These are phyloP conservation scores for Tylopilus subfusipes DNA, from an alignment of 768 basidiomycete species.

Conservation along the genomic window DNA sequence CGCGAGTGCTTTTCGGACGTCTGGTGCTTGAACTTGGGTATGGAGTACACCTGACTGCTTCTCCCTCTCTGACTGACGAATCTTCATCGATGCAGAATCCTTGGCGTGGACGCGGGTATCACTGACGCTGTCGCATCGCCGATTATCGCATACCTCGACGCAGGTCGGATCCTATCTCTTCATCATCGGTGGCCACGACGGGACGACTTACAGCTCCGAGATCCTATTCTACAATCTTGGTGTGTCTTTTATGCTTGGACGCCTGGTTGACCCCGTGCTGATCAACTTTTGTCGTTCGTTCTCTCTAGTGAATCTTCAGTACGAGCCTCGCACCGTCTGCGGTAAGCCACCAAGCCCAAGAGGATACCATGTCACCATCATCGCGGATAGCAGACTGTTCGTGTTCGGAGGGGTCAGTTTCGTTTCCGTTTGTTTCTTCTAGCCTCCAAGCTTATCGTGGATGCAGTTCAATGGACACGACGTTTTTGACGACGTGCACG, in stretches of 20 bases:
- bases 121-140: slow-evolving; percentile 39
- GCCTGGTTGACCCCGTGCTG: background rate
- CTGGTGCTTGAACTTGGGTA: slow-evolving; percentile 84
- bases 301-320: slow-evolving; percentile 71
- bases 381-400: slow-evolving; percentile 83
- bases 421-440: background rate
- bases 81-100: slow-evolving; percentile 17
- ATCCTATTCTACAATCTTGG: slow-evolving; percentile 86
- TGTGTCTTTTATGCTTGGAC: slow-evolving; percentile 30
- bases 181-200: slow-evolving; percentile 86
- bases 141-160: slow-evolving; percentile 82
- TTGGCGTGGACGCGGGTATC: slow-evolving; percentile 29
- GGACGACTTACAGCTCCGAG: slow-evolving; percentile 66
- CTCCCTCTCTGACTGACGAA: background rate
- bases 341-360: slow-evolving; percentile 71
- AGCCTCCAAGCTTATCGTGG: background rate
- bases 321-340: slow-evolving; percentile 65
- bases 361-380: slow-evolving; percentile 80
- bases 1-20: slow-evolving; percentile 85
- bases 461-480: slow-evolving; percentile 68
- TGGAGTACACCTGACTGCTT: slow-evolving; percentile 19
- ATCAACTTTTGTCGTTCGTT: background rate
- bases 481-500: slow-evolving; percentile 81
- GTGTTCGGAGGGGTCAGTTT: slow-evolving; percentile 67
- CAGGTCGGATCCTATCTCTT: slow-evolving; percentile 92